These are phyloP conservation scores for Cercospora citrullina DNA, from an alignment of 2,329 filamentous ascomycete genomes.

Conservation along the genomic window DNA sequence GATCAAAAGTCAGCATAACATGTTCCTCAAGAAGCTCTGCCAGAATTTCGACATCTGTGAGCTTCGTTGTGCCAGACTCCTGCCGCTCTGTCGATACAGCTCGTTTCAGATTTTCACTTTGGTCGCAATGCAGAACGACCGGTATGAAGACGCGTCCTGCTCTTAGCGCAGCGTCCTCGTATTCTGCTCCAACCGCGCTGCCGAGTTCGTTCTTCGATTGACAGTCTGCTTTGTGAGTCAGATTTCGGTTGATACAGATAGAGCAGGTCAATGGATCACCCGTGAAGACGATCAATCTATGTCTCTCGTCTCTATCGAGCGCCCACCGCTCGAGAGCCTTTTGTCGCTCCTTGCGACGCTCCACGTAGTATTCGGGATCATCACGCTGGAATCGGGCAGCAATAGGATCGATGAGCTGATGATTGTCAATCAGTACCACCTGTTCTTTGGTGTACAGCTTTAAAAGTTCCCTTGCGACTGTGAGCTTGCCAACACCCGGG, in stretches of 20 bases:
- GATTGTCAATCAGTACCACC: conserved; percentile 5
- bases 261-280: not conserved
- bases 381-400: not conserved
- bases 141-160: conserved; percentile 5
- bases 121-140: not conserved
- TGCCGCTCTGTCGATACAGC: not conserved
- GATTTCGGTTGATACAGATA: not conserved
- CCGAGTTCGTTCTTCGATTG: conserved; percentile 2
- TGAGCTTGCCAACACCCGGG: conserved; percentile 10
- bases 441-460: not conserved
- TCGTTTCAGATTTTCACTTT: not conserved
- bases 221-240: not conserved
- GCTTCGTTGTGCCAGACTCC: conserved; percentile 9
- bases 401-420: conserved; percentile 10
- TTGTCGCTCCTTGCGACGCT: not conserved
- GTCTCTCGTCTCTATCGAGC: not conserved
- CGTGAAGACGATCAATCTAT: not conserved
- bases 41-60: not conserved
- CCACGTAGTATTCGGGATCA: not conserved
- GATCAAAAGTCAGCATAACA: conserved; percentile 1
- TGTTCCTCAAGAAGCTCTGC: not conserved
- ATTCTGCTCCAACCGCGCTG: not conserved
- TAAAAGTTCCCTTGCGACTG: not conserved
- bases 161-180: not conserved
- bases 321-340: not conserved